Evolutionary conservation across 2,329 filamentous ascomycete species (phyloP).

Genomic region (Botrytis porri): DNA sequence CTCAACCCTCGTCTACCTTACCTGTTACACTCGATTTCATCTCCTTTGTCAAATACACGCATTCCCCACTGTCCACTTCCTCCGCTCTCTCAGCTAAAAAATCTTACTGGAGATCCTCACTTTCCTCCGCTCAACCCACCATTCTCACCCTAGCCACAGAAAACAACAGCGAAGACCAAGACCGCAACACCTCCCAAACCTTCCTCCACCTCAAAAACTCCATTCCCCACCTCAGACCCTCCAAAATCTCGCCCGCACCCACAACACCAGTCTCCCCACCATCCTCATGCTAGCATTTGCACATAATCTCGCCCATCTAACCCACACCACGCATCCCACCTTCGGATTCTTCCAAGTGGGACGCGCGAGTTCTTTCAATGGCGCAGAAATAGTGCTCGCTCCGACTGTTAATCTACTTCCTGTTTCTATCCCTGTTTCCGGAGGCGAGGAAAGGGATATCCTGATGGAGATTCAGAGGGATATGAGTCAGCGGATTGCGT

Average conservation of each 20-base stretch:
- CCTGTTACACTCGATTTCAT: background rate
- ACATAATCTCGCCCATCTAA: background rate
- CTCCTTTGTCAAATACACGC: background rate
- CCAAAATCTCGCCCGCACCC: background rate
- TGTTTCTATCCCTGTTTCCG: background rate
- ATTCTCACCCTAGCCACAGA: background rate
- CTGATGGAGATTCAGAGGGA: background rate
- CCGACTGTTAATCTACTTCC: background rate
- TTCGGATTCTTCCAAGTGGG: conserved; percentile 16
- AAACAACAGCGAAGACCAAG: background rate
- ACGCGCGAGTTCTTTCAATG: background rate
- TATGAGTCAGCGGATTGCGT: background rate
- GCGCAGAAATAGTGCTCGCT: background rate
- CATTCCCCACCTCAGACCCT: background rate
- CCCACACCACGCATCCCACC: background rate
- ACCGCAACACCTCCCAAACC: background rate
- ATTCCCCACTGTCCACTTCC: background rate
- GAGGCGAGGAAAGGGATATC: background rate
- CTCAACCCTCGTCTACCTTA: background rate
- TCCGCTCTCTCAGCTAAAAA: background rate
- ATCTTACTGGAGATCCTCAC: background rate
- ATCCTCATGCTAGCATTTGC: conserved; percentile 5
- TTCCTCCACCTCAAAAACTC: background rate
- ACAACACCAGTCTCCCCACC: background rate
- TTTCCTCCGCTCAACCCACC: background rate